Conservation (phyloP, 805 yeast genomes). For the Danielia oregonensis region DNA sequence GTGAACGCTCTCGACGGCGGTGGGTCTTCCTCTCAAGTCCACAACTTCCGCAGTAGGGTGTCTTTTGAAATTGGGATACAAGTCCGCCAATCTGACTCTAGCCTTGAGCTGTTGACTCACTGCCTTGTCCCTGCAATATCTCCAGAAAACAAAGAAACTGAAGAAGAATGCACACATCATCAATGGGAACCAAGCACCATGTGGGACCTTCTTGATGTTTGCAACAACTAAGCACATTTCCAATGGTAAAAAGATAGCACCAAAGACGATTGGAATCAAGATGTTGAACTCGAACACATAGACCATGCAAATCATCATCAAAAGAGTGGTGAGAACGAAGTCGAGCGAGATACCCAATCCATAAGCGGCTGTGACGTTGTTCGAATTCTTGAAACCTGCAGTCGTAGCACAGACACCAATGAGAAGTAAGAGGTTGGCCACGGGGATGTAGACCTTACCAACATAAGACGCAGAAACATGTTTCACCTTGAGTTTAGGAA, state of each 20-base stretch:
- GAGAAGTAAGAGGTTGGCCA: constrained; percentile 48
- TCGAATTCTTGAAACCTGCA: constrained; percentile 49
- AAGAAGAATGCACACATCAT: constrained; percentile 39
- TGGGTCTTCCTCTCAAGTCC: constrained; percentile 13
- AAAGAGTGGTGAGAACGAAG: constrained; percentile 47
- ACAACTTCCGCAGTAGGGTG: constrained; percentile 10
- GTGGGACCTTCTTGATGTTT: constrained; percentile 48
- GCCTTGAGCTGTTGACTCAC: constrained; percentile 34
- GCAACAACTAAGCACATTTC: constrained; percentile 46
- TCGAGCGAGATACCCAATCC: constrained; percentile 58
- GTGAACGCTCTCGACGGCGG: constrained; percentile 1
- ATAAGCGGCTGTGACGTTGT: constrained; percentile 55
- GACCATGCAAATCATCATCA: constrained; percentile 43
- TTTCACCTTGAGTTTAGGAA: constrained; percentile 45
- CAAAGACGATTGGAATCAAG: constrained; percentile 31
- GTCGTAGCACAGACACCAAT: constrained; percentile 48
- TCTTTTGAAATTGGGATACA: constrained; percentile 27
- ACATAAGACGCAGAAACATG: constrained; percentile 42
- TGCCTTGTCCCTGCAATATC: constrained; percentile 43
- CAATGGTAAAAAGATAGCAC: constrained; percentile 42
- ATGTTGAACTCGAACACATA: constrained; percentile 42
- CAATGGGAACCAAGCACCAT: constrained; percentile 63
- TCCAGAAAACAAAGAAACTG: constrained; percentile 42
- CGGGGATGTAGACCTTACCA: constrained; percentile 55
- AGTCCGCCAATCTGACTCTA: constrained; percentile 31